Conservation (phyloP, 2,329 filamentous ascomycete species). For the Neobulgaria alba region DNA sequence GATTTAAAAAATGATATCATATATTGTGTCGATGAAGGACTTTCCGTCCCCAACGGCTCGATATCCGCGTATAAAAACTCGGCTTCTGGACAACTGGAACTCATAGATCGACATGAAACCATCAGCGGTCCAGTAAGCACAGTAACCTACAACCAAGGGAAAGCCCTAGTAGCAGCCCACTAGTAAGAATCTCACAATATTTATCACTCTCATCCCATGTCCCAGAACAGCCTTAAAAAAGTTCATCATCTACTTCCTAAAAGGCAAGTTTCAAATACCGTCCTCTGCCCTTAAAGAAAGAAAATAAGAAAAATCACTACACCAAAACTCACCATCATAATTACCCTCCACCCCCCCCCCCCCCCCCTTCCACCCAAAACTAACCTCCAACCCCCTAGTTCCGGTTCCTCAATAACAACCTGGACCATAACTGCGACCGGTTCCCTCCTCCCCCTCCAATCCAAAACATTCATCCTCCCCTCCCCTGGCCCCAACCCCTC, state of each 20-base stretch:
- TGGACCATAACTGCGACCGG: slow-evolving; percentile 32
- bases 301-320: no score
- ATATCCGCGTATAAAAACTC: slow-evolving; percentile 26
- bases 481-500: slow-evolving; percentile 29
- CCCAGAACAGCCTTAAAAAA: no score
- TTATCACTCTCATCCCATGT: no score
- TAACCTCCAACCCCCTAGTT: slow-evolving; percentile 7
- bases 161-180: slow-evolving; percentile 28
- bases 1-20: slow-evolving; percentile 15
- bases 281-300: no score
- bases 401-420: slow-evolving; percentile 16
- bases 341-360: background rate
- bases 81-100: slow-evolving; percentile 32
- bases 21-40: slow-evolving; percentile 23
- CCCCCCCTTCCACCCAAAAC: background rate
- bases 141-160: slow-evolving; percentile 35
- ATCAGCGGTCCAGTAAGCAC: slow-evolving; percentile 31
- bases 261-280: no score
- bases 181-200: no score
- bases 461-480: slow-evolving; percentile 33
- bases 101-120: slow-evolving; percentile 32
- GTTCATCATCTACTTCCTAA: no score
- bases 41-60: slow-evolving; percentile 15
- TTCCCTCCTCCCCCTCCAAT: slow-evolving; percentile 27
- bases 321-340: no score